A percentile compares a stretch with the other conserved stretches of the same genome.
These are phyloP conservation scores for Ustilago trichophora DNA, from an alignment of 1,284 basidiomycete species.

Conservation along the genomic window DNA sequence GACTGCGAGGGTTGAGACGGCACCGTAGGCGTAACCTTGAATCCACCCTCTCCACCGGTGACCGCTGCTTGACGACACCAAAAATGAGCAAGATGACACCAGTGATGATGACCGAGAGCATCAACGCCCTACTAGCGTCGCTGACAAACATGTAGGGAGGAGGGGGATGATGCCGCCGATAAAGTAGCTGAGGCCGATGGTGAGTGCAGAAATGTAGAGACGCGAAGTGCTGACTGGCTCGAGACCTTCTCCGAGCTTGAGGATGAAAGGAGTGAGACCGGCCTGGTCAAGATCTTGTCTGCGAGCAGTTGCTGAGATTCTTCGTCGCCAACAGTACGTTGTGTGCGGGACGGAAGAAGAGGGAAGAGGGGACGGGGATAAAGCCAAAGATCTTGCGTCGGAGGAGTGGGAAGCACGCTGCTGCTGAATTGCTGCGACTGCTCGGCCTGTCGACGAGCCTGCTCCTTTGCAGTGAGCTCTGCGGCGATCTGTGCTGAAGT, in stretches of 20 bases:
- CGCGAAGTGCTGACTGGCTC: slow-evolving; percentile 57
- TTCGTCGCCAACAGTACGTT: slow-evolving; percentile 11
- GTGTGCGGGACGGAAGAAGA: slow-evolving; percentile 6
- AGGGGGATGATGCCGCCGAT: slow-evolving; percentile 58
- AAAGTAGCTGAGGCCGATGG: slow-evolving; percentile 58
- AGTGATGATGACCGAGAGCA: slow-evolving; percentile 54
- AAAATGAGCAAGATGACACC: slow-evolving; percentile 56
- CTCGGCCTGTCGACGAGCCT: slow-evolving; percentile 11
- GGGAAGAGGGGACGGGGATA: slow-evolving; percentile 28
- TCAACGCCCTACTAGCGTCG: slow-evolving; percentile 42
- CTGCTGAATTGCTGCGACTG: slow-evolving; percentile 3
- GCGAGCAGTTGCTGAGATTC: slow-evolving; percentile 19
- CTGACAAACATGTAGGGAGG: slow-evolving; percentile 58
- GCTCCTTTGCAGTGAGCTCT: slow-evolving; percentile 33
- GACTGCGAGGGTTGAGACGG: slow-evolving; percentile 84
- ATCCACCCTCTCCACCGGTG: slow-evolving; percentile 50
- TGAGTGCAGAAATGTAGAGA: slow-evolving; percentile 52
- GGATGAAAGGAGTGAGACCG: slow-evolving; percentile 59
- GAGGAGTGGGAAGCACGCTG: neutral
- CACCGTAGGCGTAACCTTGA: slow-evolving; percentile 76
- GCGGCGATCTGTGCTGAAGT: slow-evolving; percentile 80
- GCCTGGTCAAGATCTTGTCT: slow-evolving; percentile 23
- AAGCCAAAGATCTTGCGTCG: slow-evolving; percentile 35
- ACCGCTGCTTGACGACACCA: slow-evolving; percentile 57
- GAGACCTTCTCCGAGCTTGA: slow-evolving; percentile 53